Evolutionary conservation across 2,329 filamentous ascomycete species (phyloP), one percentile per base, ranked within the genome.

Genomic region (Trichoderma atroviride): DNA sequence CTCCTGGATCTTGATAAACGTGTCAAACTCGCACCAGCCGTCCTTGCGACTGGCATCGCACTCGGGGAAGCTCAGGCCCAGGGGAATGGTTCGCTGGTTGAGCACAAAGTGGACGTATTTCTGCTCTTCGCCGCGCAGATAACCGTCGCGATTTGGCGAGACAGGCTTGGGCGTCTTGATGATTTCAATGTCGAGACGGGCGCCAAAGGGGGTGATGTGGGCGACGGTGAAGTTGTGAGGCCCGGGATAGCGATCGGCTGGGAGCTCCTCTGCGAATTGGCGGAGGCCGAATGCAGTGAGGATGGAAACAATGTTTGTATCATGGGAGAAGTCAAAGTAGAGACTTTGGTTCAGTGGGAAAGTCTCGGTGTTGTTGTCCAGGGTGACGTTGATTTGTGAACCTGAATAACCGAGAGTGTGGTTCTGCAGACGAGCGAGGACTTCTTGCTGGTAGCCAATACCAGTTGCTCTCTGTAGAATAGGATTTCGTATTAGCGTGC

Each of bases 291-390:
- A 91, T 0, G 92, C 91, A 0, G 90, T 88, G 4, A 94, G 81
- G 72, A 93, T 86, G 31, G 86, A 86, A 73, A 90, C 83, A 70
- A 92, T 92, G 76, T 91, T 92, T 37, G 89, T 91, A 78, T 94
- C 92, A 78, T 94, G 92, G 19, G 87, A 89, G 77, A 94, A 94
- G 81, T 94, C 92, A 61, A 94, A 86, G 78, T 93, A 93, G 19
- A 94, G 82, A 27, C 83, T 86, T 76, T 94, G 92, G 75, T 93
- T 87, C 4, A 92, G 80, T 0, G 92, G 92, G 77, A 94, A 94
- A 0, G 91, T 94, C 43, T 82, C 82, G 0, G 84, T 84, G 78
- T 85, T 92, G 75, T 84, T 87, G 80, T 92, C 90, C 35, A 92
- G 85, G 0, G 91, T 92, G n/a, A 86, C 83, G 76, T 93, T 92